Evolutionary conservation across 257 asterid genomes (phyloP), one percentile per base, ranked within the genome.

Genomic region (Capsicum pubescens): DNA sequence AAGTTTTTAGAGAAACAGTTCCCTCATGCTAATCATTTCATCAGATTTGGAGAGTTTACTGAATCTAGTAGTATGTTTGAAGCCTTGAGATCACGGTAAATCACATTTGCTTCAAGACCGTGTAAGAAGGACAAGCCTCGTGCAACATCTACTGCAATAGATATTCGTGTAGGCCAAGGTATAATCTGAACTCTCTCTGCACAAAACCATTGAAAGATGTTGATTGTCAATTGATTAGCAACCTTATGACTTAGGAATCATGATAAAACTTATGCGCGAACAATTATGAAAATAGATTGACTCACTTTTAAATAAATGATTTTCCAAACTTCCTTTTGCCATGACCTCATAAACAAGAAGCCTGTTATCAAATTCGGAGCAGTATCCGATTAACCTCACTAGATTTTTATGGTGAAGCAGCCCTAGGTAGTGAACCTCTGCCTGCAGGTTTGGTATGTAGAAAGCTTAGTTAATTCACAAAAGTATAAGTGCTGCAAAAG

Each of bases 61-160:
- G 97, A 92, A 85, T 93, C 97, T 35, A 93, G 88, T 26, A 93
- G 85, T 14, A 93, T 85, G 83, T 91, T 93, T 61, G 96, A 89
- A 26, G 94, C 93, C 91, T 93, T 93, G 56, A 93, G 85, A 86
- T 93, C 96, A 5, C 96, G 91, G 82, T 90, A 92, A 84, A 93
- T 90, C 17, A 93, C 89, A 74, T 93, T 93, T 85, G 94, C 88
- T 46, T 89, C 87, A 19, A 93, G 81, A 60, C 90, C 88, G 35
- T 93, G 97, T 63, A 93, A 80, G 88, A 90, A 93, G 17, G 93
- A 81, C 55, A 93, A 74, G 7, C 97, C 96, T 81, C 91, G 86
- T 7, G 97, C 96, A 44, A 92, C 90, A 61, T 93, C 95, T 9
- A 85, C 81, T 5, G 97, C 94, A 19, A 93, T 85, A 17, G 79